Percentiles rank a stretch among this genome's conserved stretches.
Evolutionary conservation across 2,329 filamentous ascomycete species (phyloP).

Genomic region (Cytospora piceicola): DNA sequence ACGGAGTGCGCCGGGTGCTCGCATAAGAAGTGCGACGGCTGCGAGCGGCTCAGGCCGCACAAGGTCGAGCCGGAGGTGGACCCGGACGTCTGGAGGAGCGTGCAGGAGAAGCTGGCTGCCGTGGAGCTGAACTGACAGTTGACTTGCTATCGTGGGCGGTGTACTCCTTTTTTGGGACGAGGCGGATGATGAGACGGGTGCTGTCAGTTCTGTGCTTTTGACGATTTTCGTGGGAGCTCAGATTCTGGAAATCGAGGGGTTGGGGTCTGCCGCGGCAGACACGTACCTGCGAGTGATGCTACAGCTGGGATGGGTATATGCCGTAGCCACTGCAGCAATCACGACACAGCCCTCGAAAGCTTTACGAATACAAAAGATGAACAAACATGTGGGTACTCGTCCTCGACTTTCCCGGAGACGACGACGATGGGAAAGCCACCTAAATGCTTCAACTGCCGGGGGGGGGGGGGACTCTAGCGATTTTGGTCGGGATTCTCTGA

Average conservation of each 20-base stretch:
- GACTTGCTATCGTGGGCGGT: too few relatives aligned
- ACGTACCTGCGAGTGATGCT: neutral
- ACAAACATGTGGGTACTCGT: neutral
- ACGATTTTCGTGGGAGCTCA: neutral
- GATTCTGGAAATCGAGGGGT: neutral
- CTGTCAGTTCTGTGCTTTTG: too few relatives aligned
- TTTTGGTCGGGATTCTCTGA: too few relatives aligned
- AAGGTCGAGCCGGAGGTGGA: slow-evolving; percentile 66
- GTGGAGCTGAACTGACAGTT: slow-evolving; percentile 41
- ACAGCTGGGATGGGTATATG: neutral
- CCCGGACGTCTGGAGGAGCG: slow-evolving; percentile 59
- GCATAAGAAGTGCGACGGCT: slow-evolving; percentile 62
- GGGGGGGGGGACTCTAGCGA: neutral
- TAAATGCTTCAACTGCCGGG: neutral
- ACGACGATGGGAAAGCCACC: neutral
- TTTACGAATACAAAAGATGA: neutral
- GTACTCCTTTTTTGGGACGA: slow-evolving; percentile 4
- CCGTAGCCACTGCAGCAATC: neutral
- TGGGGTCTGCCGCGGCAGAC: neutral
- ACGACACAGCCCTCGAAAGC: neutral
- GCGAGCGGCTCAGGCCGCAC: slow-evolving; percentile 60
- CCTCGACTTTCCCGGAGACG: neutral
- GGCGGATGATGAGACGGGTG: neutral
- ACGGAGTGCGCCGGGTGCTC: slow-evolving; percentile 63
- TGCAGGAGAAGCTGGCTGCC: slow-evolving; percentile 59